Evolutionary conservation across 306 rosid genomes (phyloP), one percentile per base, ranked within the genome.

Genomic region (Gleditsia sinensis): DNA sequence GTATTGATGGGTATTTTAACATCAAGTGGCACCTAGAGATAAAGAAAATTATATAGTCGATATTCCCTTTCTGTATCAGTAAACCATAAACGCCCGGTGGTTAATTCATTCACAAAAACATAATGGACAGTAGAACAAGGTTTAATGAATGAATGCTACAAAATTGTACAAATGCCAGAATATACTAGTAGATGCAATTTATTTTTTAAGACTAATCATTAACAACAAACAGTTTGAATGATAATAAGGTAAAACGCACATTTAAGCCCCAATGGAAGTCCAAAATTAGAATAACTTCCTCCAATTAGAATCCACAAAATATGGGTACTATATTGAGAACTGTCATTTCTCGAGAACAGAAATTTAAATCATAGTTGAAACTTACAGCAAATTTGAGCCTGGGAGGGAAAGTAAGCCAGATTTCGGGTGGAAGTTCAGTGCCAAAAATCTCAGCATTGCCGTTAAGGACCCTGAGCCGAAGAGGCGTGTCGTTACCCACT

Each of bases 391-490:
- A 88, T 77, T 94, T 94, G 81, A 85, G 92, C 36, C 90, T 78
- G 53, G 97, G 95, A 74, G 95, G 95, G 43, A 94, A 87, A 53
- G 83, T 81, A 84, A 88, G 87, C 98, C 96, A 94, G 81, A 91
- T 91, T 87, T 88, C 87, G 4, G 98, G 96, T 6, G 98, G 94
- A 37, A 94, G 94, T 83, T 94, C 97, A 1, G 98, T 80, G 77
- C 98, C 98, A 25, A 86, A 94, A 42, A 94, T 88, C 84, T 94
- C 98, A 2, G 98, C 98, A 7, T 87, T 91, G 50, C 97, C 98
- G 20, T 77, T 85, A 14, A 94, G 88, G 34, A 94, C 83, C 5
- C 98, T 92, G 25, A 94, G 88, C 40, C 89, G 88, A 74, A 91
- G 97, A 59, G 96, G 88, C 1, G 89, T 32, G 11, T 90, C 96